These are phyloP conservation scores for Cordyceps farinosa DNA, from an alignment of 2,329 filamentous ascomycete species.

Conservation along the genomic window DNA sequence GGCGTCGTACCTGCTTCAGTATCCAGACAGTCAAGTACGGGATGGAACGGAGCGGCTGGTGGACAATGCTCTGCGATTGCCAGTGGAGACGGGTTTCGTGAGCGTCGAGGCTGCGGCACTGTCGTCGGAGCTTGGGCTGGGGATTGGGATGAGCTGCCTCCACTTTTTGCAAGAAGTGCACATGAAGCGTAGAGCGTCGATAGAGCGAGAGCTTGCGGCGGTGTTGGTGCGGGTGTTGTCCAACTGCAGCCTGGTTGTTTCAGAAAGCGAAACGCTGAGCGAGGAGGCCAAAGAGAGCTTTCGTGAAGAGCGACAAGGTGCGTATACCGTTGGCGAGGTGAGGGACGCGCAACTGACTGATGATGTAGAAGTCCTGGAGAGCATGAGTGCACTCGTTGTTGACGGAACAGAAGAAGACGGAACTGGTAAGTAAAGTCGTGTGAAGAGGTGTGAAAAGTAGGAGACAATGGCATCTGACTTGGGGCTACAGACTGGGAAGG, in stretches of 20 bases:
- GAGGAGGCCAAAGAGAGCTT: conserved; percentile 32
- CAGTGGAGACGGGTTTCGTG: conserved; percentile 27
- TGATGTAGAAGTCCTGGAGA: conserved; percentile 38
- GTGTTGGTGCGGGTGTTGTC: conserved; percentile 42
- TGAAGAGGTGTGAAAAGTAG: neutral
- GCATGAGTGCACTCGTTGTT: conserved; percentile 52
- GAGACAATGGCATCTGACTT: neutral
- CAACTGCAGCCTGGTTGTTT: conserved; percentile 41
- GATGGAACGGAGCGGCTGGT: conserved; percentile 43
- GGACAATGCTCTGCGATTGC: conserved; percentile 40
- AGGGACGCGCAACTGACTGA: neutral
- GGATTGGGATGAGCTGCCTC: conserved; percentile 45
- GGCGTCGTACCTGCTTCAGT: conserved; percentile 49
- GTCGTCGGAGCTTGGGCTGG: conserved; percentile 28
- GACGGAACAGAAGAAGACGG: conserved; percentile 57
- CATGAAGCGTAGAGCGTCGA: conserved; percentile 38
- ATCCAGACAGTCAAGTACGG: conserved; percentile 42
- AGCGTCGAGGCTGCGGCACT: conserved; percentile 2
- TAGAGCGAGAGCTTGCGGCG: conserved; percentile 41
- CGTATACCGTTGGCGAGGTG: conserved; percentile 14
- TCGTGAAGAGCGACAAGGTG: conserved; percentile 27
- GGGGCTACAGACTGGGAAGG: conserved; percentile 50
- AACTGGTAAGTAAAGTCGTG: conserved; percentile 47
- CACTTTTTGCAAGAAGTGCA: conserved; percentile 45
- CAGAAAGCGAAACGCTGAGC: conserved; percentile 28